Conservation (phyloP, 1,139 yeast species). For the Lodderomyces orthopsilosis region DNA sequence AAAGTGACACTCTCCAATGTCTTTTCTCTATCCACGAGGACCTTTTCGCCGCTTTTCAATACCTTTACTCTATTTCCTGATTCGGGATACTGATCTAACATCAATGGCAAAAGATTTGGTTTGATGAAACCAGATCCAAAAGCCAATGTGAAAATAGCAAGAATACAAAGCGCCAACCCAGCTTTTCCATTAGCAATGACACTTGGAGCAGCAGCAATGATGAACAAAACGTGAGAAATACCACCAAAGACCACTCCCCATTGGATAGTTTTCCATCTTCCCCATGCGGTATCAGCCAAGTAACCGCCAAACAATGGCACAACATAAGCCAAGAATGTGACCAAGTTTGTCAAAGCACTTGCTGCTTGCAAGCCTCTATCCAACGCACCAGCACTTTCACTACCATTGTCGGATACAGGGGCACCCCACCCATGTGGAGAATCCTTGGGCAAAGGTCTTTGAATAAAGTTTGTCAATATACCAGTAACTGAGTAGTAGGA, state of each 20-base stretch:
- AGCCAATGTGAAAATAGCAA: slow-evolving; percentile 39
- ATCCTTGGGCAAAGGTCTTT: slow-evolving; percentile 49
- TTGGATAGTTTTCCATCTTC: slow-evolving; percentile 43
- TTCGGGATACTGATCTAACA: slow-evolving; percentile 52
- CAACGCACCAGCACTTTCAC: slow-evolving; percentile 41
- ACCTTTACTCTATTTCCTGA: slow-evolving; percentile 58
- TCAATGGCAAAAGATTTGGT: slow-evolving; percentile 50
- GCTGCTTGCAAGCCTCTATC: slow-evolving; percentile 43
- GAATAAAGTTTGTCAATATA: slow-evolving; percentile 42
- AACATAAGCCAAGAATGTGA: slow-evolving; percentile 42
- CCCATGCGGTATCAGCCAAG: slow-evolving; percentile 39
- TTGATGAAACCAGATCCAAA: slow-evolving; percentile 51
- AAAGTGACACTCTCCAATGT: slow-evolving; percentile 75
- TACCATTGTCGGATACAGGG: slow-evolving; percentile 46
- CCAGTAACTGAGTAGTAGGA: slow-evolving; percentile 45
- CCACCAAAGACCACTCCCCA: slow-evolving; percentile 39
- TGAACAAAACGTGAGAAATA: slow-evolving; percentile 37
- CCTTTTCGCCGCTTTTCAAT: slow-evolving; percentile 60
- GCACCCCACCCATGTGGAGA: slow-evolving; percentile 43
- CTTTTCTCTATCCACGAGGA: slow-evolving; percentile 66
- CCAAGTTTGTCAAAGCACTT: slow-evolving; percentile 36
- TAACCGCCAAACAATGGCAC: slow-evolving; percentile 46
- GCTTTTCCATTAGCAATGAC: slow-evolving; percentile 36
- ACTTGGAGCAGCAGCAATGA: slow-evolving; percentile 40
- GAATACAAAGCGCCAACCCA: slow-evolving; percentile 28